A percentile compares a stretch with the other conserved stretches of the same genome.
These are phyloP conservation scores for Fagopyrum homotropicum DNA, from an alignment of 148 eudicot genomes.

Conservation along the genomic window DNA sequence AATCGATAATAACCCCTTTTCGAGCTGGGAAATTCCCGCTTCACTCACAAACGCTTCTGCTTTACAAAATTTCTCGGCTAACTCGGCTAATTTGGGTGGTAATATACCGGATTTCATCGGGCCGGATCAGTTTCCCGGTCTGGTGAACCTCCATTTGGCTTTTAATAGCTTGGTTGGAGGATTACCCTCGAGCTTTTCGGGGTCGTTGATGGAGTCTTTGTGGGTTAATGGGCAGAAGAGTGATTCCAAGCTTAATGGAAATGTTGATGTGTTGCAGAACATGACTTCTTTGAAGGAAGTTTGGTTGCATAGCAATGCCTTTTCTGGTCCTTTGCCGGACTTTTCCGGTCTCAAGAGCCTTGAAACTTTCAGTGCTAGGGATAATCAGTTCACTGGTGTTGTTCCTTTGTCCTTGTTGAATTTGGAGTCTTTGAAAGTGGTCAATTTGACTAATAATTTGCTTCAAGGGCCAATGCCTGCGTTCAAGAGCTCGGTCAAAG, in stretches of 20 bases:
- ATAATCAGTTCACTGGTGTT: constrained; percentile 69
- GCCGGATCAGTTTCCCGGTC: constrained; percentile 61
- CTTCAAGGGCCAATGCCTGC: constrained; percentile 83
- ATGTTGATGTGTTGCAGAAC: constrained; percentile 68
- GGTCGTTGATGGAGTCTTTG: constrained; percentile 70
- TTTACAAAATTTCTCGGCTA: constrained; percentile 79
- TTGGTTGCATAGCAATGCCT: constrained; percentile 77
- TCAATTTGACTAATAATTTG: constrained; percentile 84
- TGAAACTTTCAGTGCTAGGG: constrained; percentile 56
- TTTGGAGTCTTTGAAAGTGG: constrained; percentile 52
- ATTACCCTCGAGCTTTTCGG: constrained; percentile 57
- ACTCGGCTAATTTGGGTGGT: constrained; percentile 59
- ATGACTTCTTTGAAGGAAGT: constrained; percentile 79
- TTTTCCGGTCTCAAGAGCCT: constrained; percentile 56
- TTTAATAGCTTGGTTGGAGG: constrained; percentile 68
- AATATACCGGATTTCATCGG: constrained; percentile 65
- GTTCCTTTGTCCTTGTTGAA: constrained; percentile 59
- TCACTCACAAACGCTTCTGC: constrained; percentile 47
- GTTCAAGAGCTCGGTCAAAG: constrained; percentile 52
- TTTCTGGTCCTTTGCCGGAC: constrained; percentile 87
- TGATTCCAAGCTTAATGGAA: constrained; percentile 48
- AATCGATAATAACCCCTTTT: constrained; percentile 68
- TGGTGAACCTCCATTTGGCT: constrained; percentile 65
- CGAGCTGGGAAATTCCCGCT: constrained; percentile 62
- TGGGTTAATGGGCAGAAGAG: constrained; percentile 89